Base-by-base conservation (phyloP, 805 yeast genomes). In the Lachancea quebecensis region DNA sequence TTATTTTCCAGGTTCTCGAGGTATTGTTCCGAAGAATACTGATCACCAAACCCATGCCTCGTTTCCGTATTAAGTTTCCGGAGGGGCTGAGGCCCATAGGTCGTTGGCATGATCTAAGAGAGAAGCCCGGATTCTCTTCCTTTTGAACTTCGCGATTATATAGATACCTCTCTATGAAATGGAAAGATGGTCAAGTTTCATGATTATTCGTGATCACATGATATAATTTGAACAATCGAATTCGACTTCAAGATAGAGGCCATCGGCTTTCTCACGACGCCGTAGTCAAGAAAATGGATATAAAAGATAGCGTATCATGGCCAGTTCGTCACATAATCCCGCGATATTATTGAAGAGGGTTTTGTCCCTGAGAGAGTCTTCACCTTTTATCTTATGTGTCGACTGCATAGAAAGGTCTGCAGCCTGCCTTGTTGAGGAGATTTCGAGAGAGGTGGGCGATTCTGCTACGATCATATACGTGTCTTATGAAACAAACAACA, bases 351-450 rank as follows among this genome's bases (percentile, higher is more conserved):
- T 90, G 45, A 78, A 74, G 38, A 68, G 98, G 47, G 68, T 87
- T 6, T 62, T 93, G 2, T 65, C 80, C 2, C 66, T 86, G 42
- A 85, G 81, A 51, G 98, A 93, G 56, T 64, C 64, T 17, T 75
- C 91, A 0, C 95, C 95, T 0, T 76, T 91, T 44, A 62, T 87
- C 2, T 69, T 91, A 4, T 69, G 84, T 3, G 58, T 77, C 8
- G 98, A 93, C 60, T 73, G 85, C 1, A 64, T 88, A 9, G 68
- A 74, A 0, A 96, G 90, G 60, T 77, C 93, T 0, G 78, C 88
- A 0, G 53, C 66, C 28, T 55, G 68, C 38, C 62, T 90, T 10
- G 56, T 85, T 1, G 58, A 66, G 25, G 96, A 88, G 58, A 70
- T 89, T 39, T 62, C 73, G 2, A 62, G 70, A 50, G 69, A 73